Percentiles rank a stretch among this genome's conserved stretches.
Conservation (phyloP, 2,329 filamentous ascomycete species). For the Ramularia endophylla region DNA sequence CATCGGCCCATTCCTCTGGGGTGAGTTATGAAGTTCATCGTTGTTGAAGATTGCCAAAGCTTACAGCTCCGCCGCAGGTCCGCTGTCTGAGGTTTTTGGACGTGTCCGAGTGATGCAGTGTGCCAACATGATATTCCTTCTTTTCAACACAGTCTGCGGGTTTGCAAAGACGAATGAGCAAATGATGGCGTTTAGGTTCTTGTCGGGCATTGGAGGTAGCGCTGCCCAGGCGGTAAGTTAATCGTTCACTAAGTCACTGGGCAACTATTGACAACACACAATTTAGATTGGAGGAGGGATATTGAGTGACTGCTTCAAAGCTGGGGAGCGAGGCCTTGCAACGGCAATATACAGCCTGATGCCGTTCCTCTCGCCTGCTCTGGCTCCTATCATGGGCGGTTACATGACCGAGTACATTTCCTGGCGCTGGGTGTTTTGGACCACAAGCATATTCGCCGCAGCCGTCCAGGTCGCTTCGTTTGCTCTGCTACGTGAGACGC, state of each 20-base stretch:
- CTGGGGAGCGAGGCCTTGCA: constrained; percentile 27
- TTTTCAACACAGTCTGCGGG: constrained; percentile 29
- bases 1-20: constrained; percentile 27
- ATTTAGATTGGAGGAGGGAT: constrained; percentile 23
- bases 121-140: constrained; percentile 28
- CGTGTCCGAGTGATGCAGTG: constrained; percentile 26
- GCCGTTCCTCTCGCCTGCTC: constrained; percentile 25
- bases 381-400: constrained; percentile 57
- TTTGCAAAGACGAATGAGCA: constrained; percentile 27
- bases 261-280: constrained; percentile 4
- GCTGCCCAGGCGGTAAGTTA: constrained; percentile 25
- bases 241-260: constrained; percentile 7
- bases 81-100: constrained; percentile 27
- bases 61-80: constrained; percentile 42
- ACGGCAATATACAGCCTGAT: constrained; percentile 27
- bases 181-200: constrained; percentile 29
- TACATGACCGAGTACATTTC: constrained; percentile 57
- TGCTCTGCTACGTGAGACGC: constrained; percentile 57
- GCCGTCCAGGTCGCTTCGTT: constrained; percentile 67
- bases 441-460: constrained; percentile 68
- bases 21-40: neutral
- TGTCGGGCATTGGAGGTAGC: constrained; percentile 28
- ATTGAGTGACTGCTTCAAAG: constrained; percentile 25
- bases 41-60: constrained; percentile 28
- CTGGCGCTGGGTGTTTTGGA: constrained; percentile 82